Evolutionary conservation across 2,329 filamentous ascomycete species (phyloP).

Genomic region (Epichloe coenophiala): DNA sequence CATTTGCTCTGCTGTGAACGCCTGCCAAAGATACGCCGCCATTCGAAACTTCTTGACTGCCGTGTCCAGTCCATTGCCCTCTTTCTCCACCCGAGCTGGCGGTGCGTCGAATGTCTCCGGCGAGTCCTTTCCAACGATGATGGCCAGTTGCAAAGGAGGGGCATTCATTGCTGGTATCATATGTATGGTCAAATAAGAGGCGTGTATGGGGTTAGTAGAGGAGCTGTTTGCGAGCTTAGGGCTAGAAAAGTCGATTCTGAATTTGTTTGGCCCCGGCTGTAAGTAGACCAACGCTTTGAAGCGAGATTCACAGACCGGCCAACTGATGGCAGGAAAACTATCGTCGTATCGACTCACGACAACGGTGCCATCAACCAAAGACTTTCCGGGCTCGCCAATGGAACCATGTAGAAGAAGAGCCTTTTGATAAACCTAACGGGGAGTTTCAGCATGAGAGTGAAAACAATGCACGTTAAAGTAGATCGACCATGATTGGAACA

Average conservation of each 20-base stretch:
- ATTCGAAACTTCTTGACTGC: slow-evolving; percentile 87
- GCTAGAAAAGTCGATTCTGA: slow-evolving; percentile 79
- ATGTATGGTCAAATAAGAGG: slow-evolving; percentile 69
- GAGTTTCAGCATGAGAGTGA: slow-evolving; percentile 10
- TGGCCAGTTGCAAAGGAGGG: slow-evolving; percentile 79
- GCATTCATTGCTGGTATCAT: slow-evolving; percentile 68
- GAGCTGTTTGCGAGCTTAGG: slow-evolving; percentile 63
- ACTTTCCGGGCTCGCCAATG: slow-evolving; percentile 57
- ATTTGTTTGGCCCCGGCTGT: slow-evolving; percentile 76
- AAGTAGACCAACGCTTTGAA: slow-evolving; percentile 89
- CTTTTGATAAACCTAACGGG: slow-evolving; percentile 75
- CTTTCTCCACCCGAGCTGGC: slow-evolving; percentile 59
- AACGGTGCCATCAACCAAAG: slow-evolving; percentile 62
- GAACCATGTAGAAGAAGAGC: slow-evolving; percentile 70
- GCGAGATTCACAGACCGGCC: slow-evolving; percentile 79
- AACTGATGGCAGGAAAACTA: slow-evolving; percentile 65
- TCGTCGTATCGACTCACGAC: slow-evolving; percentile 75
- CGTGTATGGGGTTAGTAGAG: slow-evolving; percentile 56
- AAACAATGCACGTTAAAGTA: neutral
- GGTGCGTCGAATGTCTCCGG: slow-evolving; percentile 72
- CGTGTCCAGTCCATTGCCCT: slow-evolving; percentile 69
- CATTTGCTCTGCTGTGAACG: slow-evolving; percentile 96
- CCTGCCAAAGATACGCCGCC: slow-evolving; percentile 93
- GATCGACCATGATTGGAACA: neutral
- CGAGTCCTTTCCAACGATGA: slow-evolving; percentile 80